Conservation (phyloP, 192 early-diverging fungal species). For the Paraglomus occultum region DNA sequence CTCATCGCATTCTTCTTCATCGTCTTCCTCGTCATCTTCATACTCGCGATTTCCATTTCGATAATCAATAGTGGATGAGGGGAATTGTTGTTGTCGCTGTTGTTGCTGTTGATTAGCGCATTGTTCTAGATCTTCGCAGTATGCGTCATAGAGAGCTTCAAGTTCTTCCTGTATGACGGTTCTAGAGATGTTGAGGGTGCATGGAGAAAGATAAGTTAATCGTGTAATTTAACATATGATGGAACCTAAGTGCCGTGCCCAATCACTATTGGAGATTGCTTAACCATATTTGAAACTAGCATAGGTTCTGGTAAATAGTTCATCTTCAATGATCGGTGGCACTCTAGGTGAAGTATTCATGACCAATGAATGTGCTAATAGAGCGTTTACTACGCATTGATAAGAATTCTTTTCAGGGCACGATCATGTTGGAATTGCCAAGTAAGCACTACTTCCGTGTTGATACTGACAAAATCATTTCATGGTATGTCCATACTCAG, state of each 20-base stretch:
- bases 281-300: background rate
- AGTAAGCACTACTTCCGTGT: too few relatives aligned
- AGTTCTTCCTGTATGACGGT: slow-evolving; percentile 84
- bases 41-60: slow-evolving; percentile 40
- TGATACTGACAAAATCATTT: too few relatives aligned
- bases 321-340: too few relatives aligned
- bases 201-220: background rate
- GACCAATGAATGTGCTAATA: too few relatives aligned
- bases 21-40: slow-evolving; percentile 49
- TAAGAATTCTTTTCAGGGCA: too few relatives aligned
- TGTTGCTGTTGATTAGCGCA: slow-evolving; percentile 71
- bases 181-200: slow-evolving; percentile 34
- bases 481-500: too few relatives aligned
- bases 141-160: slow-evolving; percentile 83
- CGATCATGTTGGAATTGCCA: too few relatives aligned
- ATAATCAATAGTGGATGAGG: slow-evolving; percentile 38
- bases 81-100: slow-evolving; percentile 34
- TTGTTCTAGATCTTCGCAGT: slow-evolving; percentile 85
- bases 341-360: too few relatives aligned
- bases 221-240: background rate
- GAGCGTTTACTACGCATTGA: too few relatives aligned
- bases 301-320: background rate
- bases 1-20: slow-evolving; percentile 45
- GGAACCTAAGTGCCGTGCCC: background rate
- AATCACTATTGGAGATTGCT: background rate